Percentiles rank a stretch among this genome's conserved stretches.
phyloP scores from a whole-genome alignment of 2,329 filamentous ascomycete genomes.

The Tympanopsis confertula region DNA sequence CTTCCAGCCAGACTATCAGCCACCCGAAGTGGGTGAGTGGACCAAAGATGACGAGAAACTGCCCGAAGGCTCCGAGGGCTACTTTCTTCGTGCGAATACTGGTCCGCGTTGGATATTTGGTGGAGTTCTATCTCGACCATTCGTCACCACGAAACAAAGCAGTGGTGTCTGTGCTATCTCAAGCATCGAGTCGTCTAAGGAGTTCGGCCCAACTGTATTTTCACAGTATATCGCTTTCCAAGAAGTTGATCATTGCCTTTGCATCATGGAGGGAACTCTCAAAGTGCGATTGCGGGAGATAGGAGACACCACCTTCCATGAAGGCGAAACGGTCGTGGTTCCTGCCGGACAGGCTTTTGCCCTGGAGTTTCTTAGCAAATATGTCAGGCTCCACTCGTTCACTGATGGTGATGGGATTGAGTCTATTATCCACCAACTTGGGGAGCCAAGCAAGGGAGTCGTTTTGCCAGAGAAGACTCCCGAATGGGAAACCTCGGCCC shows the following conservation, averaged over 20 bases:
- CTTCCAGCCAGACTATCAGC: constrained; percentile 33
- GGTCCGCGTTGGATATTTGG: constrained; percentile 13
- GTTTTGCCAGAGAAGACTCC: constrained; percentile 23
- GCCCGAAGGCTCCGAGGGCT: constrained; percentile 27
- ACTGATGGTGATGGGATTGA: constrained; percentile 36
- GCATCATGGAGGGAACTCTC: constrained; percentile 31
- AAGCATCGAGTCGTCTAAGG: constrained; percentile 2
- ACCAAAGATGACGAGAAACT: constrained; percentile 20
- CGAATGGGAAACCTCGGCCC: constrained; percentile 13
- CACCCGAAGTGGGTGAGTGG: constrained; percentile 30
- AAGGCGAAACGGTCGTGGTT: constrained; percentile 35
- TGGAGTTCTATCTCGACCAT: constrained; percentile 1
- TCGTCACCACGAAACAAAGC: constrained; percentile 2
- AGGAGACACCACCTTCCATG: constrained; percentile 20
- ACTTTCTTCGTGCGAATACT: constrained; percentile 37
- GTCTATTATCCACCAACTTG: constrained; percentile 25
- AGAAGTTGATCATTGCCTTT: constrained; percentile 37
- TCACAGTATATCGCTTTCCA: constrained; percentile 23
- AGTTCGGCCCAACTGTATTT: not conserved
- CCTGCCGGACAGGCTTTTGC: constrained; percentile 31
- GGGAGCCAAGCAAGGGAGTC: constrained; percentile 16
- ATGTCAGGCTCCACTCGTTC: constrained; percentile 32
- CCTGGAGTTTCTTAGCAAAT: constrained; percentile 29
- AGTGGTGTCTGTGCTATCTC: constrained; percentile 1
- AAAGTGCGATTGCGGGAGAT: constrained; percentile 24